Evolutionary conservation across 129 eudicot genomes (phyloP).

Genomic region (sunflower (Helianthus annuus)): HanXRQr2.0-SUNRISE NC_035449.2:193268545-193269044

Average conservation of each 20-base stretch:
- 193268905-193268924: constrained; percentile 39
- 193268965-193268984: constrained; percentile 34
- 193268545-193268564: constrained; percentile 43
- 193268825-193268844: constrained; percentile 16
- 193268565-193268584: constrained; percentile 37
- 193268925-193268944: constrained; percentile 52
- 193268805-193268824: background rate
- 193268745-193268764: constrained; percentile 47
- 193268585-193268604: constrained; percentile 50
- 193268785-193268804: constrained; percentile 49
- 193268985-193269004: constrained; percentile 33
- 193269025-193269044: constrained; percentile 38
- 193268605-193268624: constrained; percentile 25
- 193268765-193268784: constrained; percentile 47
- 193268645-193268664: constrained; percentile 37
- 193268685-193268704: constrained; percentile 26
- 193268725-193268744: constrained; percentile 64
- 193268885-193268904: constrained; percentile 44
- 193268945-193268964: constrained; percentile 42
- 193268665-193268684: background rate
- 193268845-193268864: constrained; percentile 16
- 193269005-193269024: constrained; percentile 31
- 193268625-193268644: constrained; percentile 33
- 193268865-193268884: constrained; percentile 30
- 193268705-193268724: constrained; percentile 53